phyloP scores from a whole-genome alignment of 2,329 filamentous ascomycete genomes.

The Aspergillus jensenii region DNA sequence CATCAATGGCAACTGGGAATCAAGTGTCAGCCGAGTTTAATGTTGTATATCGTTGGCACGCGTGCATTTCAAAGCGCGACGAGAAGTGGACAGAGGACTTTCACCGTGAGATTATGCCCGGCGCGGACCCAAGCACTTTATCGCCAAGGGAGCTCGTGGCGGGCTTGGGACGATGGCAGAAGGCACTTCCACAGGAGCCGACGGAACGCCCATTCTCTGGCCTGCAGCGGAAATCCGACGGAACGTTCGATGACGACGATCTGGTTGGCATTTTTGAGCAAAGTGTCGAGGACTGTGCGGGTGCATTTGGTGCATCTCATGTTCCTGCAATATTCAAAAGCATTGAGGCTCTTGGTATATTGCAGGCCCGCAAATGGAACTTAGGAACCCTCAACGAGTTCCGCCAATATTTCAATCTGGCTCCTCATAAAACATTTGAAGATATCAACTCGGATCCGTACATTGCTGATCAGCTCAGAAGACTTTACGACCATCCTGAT shows the following conservation, averaged over 20 bases:
- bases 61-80: slow-evolving; percentile 59
- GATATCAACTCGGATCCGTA: slow-evolving; percentile 53
- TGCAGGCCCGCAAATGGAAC: slow-evolving; percentile 62
- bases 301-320: slow-evolving; percentile 59
- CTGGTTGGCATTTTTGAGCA: slow-evolving; percentile 57
- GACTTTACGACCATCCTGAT: slow-evolving; percentile 54
- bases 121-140: slow-evolving; percentile 35
- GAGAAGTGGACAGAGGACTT: slow-evolving; percentile 62
- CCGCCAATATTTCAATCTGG: slow-evolving; percentile 53
- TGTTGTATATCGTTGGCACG: slow-evolving; percentile 66
- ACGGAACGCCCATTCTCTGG: slow-evolving; percentile 51
- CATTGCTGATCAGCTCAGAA: slow-evolving; percentile 45
- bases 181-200: slow-evolving; percentile 45
- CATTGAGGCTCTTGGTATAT: slow-evolving; percentile 64
- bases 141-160: slow-evolving; percentile 40
- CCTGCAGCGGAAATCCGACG: slow-evolving; percentile 50
- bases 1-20: slow-evolving; percentile 61
- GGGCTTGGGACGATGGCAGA: slow-evolving; percentile 43
- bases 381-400: slow-evolving; percentile 61
- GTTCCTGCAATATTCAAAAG: slow-evolving; percentile 59
- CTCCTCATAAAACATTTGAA: slow-evolving; percentile 50
- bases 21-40: slow-evolving; percentile 70
- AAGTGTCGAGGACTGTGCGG: slow-evolving; percentile 62
- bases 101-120: slow-evolving; percentile 50
- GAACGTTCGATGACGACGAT: slow-evolving; percentile 58